Base-by-base conservation (phyloP, 192 early-diverging fungal genomes). In the Coemansia sp. region DNA sequence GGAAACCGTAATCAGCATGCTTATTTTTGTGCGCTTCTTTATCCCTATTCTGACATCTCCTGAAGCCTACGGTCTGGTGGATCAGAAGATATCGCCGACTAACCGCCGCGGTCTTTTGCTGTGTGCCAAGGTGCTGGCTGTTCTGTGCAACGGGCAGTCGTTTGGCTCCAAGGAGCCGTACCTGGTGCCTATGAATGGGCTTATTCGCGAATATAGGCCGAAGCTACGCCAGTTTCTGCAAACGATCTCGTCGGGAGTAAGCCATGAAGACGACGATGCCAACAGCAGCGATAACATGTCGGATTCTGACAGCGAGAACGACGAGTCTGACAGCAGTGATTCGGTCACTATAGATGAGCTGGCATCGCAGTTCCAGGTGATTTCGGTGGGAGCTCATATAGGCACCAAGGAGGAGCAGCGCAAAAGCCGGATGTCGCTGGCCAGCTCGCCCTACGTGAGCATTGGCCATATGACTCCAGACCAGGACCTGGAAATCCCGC, bases 21-120 rank as follows among this genome's bases (percentile, higher is more conserved):
- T 96, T 44, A 83, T 98, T 51, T 98, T 98, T 58, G 81, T 98
- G 51, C 87, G 96, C 10, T 94, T 97, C 83, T 87, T 96, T 49
- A 92, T 92, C 58, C 96, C 94, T 1, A 90, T 90, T 12, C 90
- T 98, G 69, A 92, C 93, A 3, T 83, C 92, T 7, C 96, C 96
- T n/a, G 91, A 94, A 60, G 73, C 80, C 6, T 88, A 90, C 60
- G 82, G 82, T 0, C 60, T 86, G 12, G 45, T 58, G 4, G 65
- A 84, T 15, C 69, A 72, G 11, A 87, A 86, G 18, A 69, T 96
- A 28, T 71, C 92, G 40, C 72, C 79, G 4, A 82, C 84, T 10
- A 80, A 92, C 44, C 82, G 89, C 21, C 86, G 96, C 56, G 93
- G 94, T 9, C 69, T 94, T 39, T 72, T 98, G 26, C 63, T 96